Percentiles rank a stretch among this genome's conserved stretches.
phyloP scores from a whole-genome alignment of 306 rosid genomes.

The Ziziphus jujuba region DNA sequence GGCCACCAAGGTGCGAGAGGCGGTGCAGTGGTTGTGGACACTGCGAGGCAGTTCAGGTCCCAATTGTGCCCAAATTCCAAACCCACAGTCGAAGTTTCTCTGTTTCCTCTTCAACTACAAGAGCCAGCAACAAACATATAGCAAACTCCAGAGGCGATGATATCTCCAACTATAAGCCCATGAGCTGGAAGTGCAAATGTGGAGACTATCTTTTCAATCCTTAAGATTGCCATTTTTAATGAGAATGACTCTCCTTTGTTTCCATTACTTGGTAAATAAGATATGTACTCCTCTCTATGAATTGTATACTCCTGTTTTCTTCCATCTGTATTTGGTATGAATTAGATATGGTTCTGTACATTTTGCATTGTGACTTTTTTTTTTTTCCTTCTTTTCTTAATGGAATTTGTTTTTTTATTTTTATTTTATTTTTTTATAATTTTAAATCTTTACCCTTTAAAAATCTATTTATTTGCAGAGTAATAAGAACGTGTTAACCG shows the following conservation, averaged over 20 bases:
- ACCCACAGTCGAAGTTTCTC: slow-evolving; percentile 26
- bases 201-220: slow-evolving; percentile 71
- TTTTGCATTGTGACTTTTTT: no score
- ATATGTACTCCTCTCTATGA: neutral
- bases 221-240: slow-evolving; percentile 23
- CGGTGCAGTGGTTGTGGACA: slow-evolving; percentile 56
- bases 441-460: no score
- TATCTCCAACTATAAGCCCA: slow-evolving; percentile 76
- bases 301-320: neutral
- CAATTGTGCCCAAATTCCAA: slow-evolving; percentile 42
- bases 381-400: no score
- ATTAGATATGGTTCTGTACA: no score
- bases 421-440: no score
- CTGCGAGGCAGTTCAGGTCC: slow-evolving; percentile 87
- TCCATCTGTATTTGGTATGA: slow-evolving; percentile 12
- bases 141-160: slow-evolving; percentile 52
- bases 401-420: no score
- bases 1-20: slow-evolving; percentile 67
- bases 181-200: slow-evolving; percentile 90
- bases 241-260: slow-evolving; percentile 5
- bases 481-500: no score
- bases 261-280: neutral
- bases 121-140: neutral
- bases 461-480: no score
- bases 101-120: slow-evolving; percentile 1